Evolutionary conservation across 2,329 filamentous ascomycete species (phyloP).

Genomic region (Macroventuria anomochaeta): DNA sequence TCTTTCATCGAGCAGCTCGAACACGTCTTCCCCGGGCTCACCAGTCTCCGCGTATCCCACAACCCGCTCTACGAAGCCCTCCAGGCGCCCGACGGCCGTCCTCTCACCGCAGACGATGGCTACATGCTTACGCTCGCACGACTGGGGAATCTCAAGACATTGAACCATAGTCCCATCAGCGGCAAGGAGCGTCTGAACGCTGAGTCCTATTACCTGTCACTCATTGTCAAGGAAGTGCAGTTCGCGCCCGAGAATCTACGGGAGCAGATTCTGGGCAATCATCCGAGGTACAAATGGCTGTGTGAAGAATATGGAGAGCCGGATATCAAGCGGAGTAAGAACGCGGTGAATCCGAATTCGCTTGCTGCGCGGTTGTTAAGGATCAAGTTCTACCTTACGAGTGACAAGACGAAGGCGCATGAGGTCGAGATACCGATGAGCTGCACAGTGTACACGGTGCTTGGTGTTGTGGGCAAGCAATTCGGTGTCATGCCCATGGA

Average conservation of each 20-base stretch:
- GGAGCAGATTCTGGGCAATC: slow-evolving; percentile 62
- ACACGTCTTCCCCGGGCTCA: slow-evolving; percentile 73
- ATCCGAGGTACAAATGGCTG: slow-evolving; percentile 76
- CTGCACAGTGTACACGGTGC: slow-evolving; percentile 80
- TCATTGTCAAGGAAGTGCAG: slow-evolving; percentile 78
- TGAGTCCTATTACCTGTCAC: slow-evolving; percentile 90
- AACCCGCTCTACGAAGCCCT: slow-evolving; percentile 80
- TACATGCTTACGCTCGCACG: slow-evolving; percentile 89
- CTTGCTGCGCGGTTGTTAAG: slow-evolving; percentile 78
- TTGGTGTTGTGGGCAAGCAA: slow-evolving; percentile 76
- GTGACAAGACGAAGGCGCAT: slow-evolving; percentile 19
- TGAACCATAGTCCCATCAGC: slow-evolving; percentile 76
- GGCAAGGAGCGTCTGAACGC: slow-evolving; percentile 80
- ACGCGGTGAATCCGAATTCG: slow-evolving; percentile 73
- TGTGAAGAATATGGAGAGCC: slow-evolving; percentile 80
- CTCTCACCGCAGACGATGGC: slow-evolving; percentile 72
- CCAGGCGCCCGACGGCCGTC: slow-evolving; percentile 49
- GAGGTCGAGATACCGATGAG: slow-evolving; percentile 70
- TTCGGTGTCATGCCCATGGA: slow-evolving; percentile 69
- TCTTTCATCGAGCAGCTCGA: slow-evolving; percentile 73
- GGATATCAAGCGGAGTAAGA: slow-evolving; percentile 58
- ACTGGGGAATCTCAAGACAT: slow-evolving; percentile 67
- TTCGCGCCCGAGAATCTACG: slow-evolving; percentile 62
- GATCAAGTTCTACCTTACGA: slow-evolving; percentile 59
- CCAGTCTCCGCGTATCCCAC: slow-evolving; percentile 77